Conservation (phyloP, 768 basidiomycete species). For the Termitomyces sp. region DNA sequence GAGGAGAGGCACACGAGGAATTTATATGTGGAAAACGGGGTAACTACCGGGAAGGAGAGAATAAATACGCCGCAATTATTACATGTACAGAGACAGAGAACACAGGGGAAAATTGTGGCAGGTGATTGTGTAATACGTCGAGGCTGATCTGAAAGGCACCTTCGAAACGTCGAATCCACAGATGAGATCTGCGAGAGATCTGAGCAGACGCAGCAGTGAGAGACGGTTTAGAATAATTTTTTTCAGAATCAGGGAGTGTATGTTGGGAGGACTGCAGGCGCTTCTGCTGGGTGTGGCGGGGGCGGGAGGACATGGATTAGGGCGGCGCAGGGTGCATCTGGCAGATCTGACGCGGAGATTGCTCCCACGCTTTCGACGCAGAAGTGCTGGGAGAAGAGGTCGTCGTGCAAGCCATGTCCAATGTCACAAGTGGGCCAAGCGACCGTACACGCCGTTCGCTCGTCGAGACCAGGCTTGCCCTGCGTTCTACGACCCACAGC, state of each 20-base stretch:
- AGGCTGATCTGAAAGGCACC: conserved; percentile 1
- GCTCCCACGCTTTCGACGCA: conserved; percentile 31
- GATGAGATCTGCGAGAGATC: conserved; percentile 16
- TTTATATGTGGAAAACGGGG: conserved; percentile 2
- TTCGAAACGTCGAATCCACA: conserved; percentile 13
- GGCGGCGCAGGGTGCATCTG: conserved; percentile 8
- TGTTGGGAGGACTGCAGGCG: background rate
- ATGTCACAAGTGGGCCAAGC: background rate
- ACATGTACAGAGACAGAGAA: conserved; percentile 15
- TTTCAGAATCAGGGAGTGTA: background rate
- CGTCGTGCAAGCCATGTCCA: conserved; percentile 1
- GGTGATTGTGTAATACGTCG: conserved; percentile 11
- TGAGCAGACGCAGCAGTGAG: background rate
- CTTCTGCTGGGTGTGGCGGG: background rate
- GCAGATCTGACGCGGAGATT: background rate
- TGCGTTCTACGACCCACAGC: background rate
- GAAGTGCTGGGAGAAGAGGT: conserved; percentile 12
- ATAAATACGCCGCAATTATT: conserved; percentile 9
- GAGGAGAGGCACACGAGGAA: background rate
- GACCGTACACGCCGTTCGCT: background rate
- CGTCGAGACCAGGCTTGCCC: background rate
- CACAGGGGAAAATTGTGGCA: conserved; percentile 10
- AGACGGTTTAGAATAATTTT: background rate
- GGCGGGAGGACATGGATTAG: background rate
- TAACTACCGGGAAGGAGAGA: background rate